These are phyloP conservation scores for Fagopyrum homotropicum DNA, from an alignment of 148 eudicot genomes.

Conservation along the genomic window DNA sequence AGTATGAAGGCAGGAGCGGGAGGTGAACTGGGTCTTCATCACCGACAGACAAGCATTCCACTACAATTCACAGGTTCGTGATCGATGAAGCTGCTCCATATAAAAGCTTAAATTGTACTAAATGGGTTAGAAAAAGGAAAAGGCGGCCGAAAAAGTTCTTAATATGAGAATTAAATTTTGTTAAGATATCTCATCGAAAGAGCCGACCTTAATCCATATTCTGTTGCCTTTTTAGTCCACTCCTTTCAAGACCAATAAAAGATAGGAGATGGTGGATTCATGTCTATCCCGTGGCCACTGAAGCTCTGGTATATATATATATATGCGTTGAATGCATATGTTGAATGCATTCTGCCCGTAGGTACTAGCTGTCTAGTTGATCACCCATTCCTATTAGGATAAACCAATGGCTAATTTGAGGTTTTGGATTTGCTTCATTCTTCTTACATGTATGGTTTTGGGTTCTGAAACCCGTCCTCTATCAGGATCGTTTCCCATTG, in stretches of 20 bases:
- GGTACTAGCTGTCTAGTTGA: not conserved
- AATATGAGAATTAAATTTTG: not conserved
- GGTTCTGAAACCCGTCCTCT: slow-evolving; percentile 2
- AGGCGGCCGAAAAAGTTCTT: not conserved
- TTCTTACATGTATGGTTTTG: slow-evolving; percentile 1
- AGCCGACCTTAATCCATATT: not conserved
- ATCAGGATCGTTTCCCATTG: not conserved
- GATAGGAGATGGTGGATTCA: not conserved
- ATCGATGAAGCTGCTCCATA: not conserved
- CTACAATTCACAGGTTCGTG: not conserved
- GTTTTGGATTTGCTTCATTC: slow-evolving; percentile 2
- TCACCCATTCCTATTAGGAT: not conserved
- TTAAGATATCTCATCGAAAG: not conserved
- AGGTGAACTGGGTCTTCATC: not conserved
- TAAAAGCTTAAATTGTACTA: not conserved
- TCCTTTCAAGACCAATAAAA: not conserved
- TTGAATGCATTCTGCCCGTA: not conserved
- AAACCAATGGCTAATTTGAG: slow-evolving; percentile 2
- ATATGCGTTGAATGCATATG: not conserved
- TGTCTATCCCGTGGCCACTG: not conserved
- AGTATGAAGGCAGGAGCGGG: not conserved
- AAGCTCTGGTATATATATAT: not conserved
- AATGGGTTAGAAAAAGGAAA: not conserved
- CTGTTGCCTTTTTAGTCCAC: not conserved
- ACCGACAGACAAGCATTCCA: not conserved